Evolutionary conservation across 2,329 filamentous ascomycete genomes (phyloP).

Genomic region (Exophiala dermatitidis): DNA sequence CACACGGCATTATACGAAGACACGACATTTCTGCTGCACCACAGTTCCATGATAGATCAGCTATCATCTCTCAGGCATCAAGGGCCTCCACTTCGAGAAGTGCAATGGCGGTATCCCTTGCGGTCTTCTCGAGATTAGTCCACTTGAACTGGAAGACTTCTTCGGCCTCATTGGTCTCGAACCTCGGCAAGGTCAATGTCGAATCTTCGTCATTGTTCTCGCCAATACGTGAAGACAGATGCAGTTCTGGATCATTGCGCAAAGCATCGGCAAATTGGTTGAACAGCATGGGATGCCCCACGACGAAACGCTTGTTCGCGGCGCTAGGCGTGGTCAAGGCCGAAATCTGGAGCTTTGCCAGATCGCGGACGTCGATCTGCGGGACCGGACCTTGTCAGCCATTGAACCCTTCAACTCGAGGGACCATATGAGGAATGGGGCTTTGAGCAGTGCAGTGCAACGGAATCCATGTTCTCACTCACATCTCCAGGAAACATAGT

Average conservation of each 20-base stretch:
- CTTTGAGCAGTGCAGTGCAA: neutral
- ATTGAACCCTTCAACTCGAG: neutral
- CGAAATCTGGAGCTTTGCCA: conserved; percentile 43
- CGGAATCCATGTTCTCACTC: conserved; percentile 36
- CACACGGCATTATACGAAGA: neutral
- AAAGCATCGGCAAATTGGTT: conserved; percentile 15
- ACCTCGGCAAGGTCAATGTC: conserved; percentile 10
- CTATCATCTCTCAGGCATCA: neutral
- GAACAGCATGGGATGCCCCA: conserved; percentile 22
- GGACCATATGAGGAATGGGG: neutral
- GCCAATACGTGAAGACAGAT: conserved; percentile 5
- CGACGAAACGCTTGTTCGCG: conserved; percentile 40
- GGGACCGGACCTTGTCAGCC: neutral
- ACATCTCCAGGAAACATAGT: conserved; percentile 14
- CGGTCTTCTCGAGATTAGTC: conserved; percentile 6
- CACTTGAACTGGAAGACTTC: conserved; percentile 13
- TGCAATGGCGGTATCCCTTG: conserved; percentile 2
- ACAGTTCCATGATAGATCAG: neutral
- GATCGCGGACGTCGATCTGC: conserved; percentile 50
- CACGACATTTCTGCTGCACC: neutral
- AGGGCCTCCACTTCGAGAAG: conserved; percentile 9
- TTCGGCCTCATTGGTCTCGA: conserved; percentile 11
- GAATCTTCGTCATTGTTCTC: conserved; percentile 10
- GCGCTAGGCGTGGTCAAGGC: conserved; percentile 41
- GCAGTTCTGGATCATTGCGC: conserved; percentile 1